Conservation (phyloP, 1,284 basidiomycete species). For the Baeospora myosura region DNA sequence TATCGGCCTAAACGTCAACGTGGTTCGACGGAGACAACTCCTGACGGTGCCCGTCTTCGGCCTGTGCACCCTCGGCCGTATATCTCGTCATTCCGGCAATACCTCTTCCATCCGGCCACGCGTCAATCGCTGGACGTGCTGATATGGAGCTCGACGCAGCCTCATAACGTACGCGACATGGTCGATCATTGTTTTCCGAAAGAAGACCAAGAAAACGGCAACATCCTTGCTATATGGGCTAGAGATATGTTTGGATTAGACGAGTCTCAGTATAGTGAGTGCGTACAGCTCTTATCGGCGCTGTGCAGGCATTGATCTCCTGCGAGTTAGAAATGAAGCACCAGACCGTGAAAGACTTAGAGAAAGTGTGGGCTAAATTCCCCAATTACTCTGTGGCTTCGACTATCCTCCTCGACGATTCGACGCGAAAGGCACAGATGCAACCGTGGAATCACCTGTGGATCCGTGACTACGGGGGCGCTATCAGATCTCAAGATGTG, state of each 20-base stretch:
- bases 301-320: neutral
- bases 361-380: conserved; percentile 50
- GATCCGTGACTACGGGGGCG: conserved; percentile 44
- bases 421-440: conserved; percentile 54
- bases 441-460: conserved; percentile 64
- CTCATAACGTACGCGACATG: conserved; percentile 57
- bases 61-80: conserved; percentile 45
- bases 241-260: conserved; percentile 54
- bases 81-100: conserved; percentile 48
- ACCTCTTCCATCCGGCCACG: conserved; percentile 42
- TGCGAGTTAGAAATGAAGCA: conserved; percentile 35
- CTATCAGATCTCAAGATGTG: conserved; percentile 32
- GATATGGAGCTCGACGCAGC: conserved; percentile 70
- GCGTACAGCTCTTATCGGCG: conserved; percentile 2
- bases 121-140: conserved; percentile 52
- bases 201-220: neutral
- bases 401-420: conserved; percentile 54
- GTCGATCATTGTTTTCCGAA: conserved; percentile 40
- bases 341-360: conserved; percentile 56
- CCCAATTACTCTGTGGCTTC: conserved; percentile 6
- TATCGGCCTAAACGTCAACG: conserved; percentile 25
- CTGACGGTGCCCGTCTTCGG: conserved; percentile 19
- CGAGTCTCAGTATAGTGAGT: conserved; percentile 43
- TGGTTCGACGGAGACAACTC: conserved; percentile 24
- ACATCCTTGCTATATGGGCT: conserved; percentile 54